These are phyloP conservation scores for Arthrinium phaeospermum DNA, from an alignment of 2,329 filamentous ascomycete genomes.

Conservation along the genomic window DNA sequence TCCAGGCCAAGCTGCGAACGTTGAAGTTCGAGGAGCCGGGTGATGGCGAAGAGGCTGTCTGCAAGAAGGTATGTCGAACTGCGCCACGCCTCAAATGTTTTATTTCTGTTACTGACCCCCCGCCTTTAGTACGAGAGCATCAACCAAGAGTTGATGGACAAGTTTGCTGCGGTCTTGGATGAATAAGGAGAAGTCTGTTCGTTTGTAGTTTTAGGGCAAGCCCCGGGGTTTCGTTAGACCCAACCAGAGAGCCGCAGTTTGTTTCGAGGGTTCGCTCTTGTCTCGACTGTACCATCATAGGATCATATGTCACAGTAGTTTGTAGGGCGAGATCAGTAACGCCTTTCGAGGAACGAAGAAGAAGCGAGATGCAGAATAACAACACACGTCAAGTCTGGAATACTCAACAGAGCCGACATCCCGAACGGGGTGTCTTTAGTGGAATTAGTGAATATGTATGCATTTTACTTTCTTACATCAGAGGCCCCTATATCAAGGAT, in stretches of 20 bases:
- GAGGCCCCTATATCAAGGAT: no score
- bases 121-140: slow-evolving; percentile 81
- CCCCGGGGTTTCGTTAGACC: neutral
- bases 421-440: neutral
- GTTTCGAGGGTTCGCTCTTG: neutral
- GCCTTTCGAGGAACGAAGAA: neutral
- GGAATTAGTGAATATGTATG: neutral
- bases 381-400: slow-evolving; percentile 4
- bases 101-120: slow-evolving; percentile 9
- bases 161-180: slow-evolving; percentile 94
- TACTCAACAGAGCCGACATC: slow-evolving; percentile 6
- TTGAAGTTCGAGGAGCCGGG: slow-evolving; percentile 97
- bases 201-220: slow-evolving; percentile 3
- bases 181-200: slow-evolving; percentile 66
- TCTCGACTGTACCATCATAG: neutral
- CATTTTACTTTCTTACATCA: no score
- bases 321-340: neutral
- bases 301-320: slow-evolving; percentile 11
- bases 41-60: slow-evolving; percentile 80
- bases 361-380: neutral
- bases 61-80: slow-evolving; percentile 73
- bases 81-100: slow-evolving; percentile 5
- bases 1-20: slow-evolving; percentile 82
- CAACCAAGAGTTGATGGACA: slow-evolving; percentile 91
- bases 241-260: neutral